Evolutionary conservation across 257 asterid genomes (phyloP), one percentile per base, ranked within the genome.

Genomic region (Petunia axillaris): DNA sequence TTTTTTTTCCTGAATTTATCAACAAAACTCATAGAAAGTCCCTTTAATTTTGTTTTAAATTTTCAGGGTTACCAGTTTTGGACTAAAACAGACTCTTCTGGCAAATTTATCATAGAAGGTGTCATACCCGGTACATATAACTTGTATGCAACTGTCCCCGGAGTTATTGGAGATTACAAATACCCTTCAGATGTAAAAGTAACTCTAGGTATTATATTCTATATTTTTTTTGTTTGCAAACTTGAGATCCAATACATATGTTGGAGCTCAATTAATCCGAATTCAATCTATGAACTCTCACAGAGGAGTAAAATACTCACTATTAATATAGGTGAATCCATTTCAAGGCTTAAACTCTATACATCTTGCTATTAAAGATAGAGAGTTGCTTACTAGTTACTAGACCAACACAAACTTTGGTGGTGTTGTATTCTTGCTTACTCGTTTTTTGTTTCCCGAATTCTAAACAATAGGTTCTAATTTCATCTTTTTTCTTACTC

Each of bases 41-140:
- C 41, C 40, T 67, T 67, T 36, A 11, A 25, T n/a, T 39, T 81
- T 3, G 63, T 67, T n/a, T 6, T 53, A 2, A 44, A 38, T 74
- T 44, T 82, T 6, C 66, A 91, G 94, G 88, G 93, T 1, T 93
- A 91, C 40, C 98, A 93, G 76, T 93, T 89, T 75, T 91, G 94
- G 97, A 86, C 91, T 25, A 73, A 76, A 81, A 53, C 94, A 2
- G 90, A 91, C 43, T 0, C 2, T 0, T 36, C 74, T 0, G 98
- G 97, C 11, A 82, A 60, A 63, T 91, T 93, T 79, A 5, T 81
- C 53, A 88, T 93, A 10, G 79, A 81, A 50, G 84, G 85, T 41
- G 87, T 91, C 41, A 44, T 88, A 52, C 84, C 89, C 1, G 94
- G 95, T 50, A 86, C 55, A 6, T 93, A 93, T 67, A 89, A 79